A percentile compares a stretch with the other conserved stretches of the same genome.
phyloP scores from a whole-genome alignment of 2,329 filamentous ascomycete species.

The Ophiostoma fasciatum region DNA sequence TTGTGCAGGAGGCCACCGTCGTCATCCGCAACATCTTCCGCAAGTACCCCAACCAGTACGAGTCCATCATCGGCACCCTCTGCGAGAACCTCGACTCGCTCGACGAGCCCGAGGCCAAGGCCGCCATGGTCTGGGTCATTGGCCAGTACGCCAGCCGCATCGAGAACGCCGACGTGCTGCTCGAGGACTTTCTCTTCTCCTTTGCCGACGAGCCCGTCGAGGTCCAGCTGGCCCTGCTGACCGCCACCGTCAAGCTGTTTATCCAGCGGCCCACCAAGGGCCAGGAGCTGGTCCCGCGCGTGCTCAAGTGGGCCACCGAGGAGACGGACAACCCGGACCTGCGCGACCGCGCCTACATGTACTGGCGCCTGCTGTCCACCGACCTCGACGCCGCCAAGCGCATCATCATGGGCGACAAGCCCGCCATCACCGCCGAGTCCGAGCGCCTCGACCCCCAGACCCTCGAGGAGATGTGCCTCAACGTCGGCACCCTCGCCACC shows the following conservation, averaged over 20 bases:
- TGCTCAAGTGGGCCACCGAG: conserved; percentile 96
- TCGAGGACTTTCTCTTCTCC: conserved; percentile 89
- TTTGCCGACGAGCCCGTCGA: conserved; percentile 93
- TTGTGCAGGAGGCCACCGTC: conserved; percentile 96
- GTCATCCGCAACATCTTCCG: conserved; percentile 99
- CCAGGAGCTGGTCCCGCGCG: conserved; percentile 82
- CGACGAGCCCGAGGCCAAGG: conserved; percentile 94
- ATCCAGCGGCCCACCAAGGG: conserved; percentile 93
- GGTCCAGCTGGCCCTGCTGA: conserved; percentile 86
- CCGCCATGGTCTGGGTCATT: conserved; percentile 98
- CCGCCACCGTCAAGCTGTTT: conserved; percentile 93
- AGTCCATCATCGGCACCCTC: conserved; percentile 88
- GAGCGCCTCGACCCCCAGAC: conserved; percentile 86
- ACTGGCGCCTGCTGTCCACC: conserved; percentile 90
- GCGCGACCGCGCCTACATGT: conserved; percentile 95
- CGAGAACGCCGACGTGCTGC: conserved; percentile 83
- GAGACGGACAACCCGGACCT: conserved; percentile 98
- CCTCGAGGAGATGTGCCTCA: conserved; percentile 92
- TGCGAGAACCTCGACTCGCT: conserved; percentile 94
- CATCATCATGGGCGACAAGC: conserved; percentile 95
- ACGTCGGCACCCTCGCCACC: conserved; percentile 88
- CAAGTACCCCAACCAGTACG: conserved; percentile 97
- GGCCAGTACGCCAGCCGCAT: conserved; percentile 96
- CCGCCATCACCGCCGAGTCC: conserved; percentile 86
- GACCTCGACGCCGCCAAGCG: conserved; percentile 75